Conservation (phyloP, 1,284 basidiomycete genomes). For the Tilletia horrida region DNA sequence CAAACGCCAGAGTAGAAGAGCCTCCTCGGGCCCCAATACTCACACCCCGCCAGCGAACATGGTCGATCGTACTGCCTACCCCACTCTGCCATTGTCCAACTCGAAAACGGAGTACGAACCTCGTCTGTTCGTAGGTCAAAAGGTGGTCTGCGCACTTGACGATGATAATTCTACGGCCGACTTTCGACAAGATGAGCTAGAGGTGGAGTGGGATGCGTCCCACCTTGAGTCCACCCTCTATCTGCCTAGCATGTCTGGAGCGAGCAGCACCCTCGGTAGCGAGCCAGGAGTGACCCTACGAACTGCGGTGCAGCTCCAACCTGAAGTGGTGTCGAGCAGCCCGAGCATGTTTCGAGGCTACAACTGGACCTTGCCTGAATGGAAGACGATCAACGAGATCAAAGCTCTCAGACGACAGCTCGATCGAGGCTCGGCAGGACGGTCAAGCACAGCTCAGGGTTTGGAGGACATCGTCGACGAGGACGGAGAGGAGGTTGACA, state of each 20-base stretch:
- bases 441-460: neutral
- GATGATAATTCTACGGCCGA: neutral
- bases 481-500: neutral
- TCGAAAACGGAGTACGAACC: conserved; percentile 2
- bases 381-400: conserved; percentile 14
- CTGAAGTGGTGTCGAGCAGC: neutral
- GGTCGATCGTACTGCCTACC: neutral
- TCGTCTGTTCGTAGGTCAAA: conserved; percentile 1
- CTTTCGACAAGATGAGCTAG: conserved; percentile 6
- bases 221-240: neutral
- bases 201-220: neutral
- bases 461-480: neutral
- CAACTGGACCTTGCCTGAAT: neutral
- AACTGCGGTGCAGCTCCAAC: neutral
- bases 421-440: neutral
- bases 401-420: neutral
- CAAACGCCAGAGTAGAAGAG: neutral
- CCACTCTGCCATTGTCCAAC: neutral
- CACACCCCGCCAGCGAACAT: neutral
- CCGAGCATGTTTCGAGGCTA: neutral
- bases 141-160: neutral
- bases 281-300: neutral
- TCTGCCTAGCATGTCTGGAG: neutral
- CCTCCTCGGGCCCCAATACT: neutral
- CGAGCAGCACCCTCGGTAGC: neutral